Percentiles rank a stretch among this genome's conserved stretches.
phyloP scores from a whole-genome alignment of 345 rosid species.

The Raphanus raphanistrum region DNA sequence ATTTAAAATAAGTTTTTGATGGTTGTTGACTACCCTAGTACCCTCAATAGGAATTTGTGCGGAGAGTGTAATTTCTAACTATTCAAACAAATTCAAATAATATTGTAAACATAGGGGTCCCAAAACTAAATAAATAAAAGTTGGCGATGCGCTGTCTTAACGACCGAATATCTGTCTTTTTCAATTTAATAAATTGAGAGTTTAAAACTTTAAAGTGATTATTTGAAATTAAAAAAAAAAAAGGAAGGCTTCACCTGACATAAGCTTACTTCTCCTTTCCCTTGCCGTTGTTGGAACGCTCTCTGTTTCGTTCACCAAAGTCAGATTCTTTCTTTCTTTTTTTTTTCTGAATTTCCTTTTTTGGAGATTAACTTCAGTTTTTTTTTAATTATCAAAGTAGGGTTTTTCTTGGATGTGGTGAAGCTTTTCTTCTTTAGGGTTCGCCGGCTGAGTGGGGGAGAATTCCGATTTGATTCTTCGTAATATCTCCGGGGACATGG shows the following conservation, averaged over 20 bases:
- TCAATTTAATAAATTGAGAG: background rate
- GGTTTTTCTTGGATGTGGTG: slow-evolving; percentile 18
- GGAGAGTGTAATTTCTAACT: background rate
- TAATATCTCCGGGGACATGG: slow-evolving; percentile 52
- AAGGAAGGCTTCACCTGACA: slow-evolving; percentile 7
- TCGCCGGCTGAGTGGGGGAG: slow-evolving; percentile 12
- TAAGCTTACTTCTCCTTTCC: slow-evolving; percentile 14
- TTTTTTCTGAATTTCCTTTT: background rate
- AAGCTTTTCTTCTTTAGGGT: background rate
- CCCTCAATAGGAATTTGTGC: background rate
- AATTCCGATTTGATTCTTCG: slow-evolving; percentile 20
- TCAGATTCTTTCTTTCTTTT: slow-evolving; percentile 8
- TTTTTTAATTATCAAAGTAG: slow-evolving; percentile 14
- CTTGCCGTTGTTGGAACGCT: slow-evolving; percentile 19
- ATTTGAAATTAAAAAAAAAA: background rate
- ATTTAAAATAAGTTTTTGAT: background rate
- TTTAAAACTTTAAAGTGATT: background rate
- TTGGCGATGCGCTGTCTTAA: slow-evolving; percentile 35
- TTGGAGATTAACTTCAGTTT: slow-evolving; percentile 19
- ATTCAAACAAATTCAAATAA: background rate
- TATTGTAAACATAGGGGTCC: slow-evolving; percentile 3
- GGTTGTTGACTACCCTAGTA: background rate
- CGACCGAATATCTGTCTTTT: slow-evolving; percentile 36
- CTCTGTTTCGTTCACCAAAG: slow-evolving; percentile 25
- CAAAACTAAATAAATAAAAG: background rate